A percentile compares a stretch with the other conserved stretches of the same genome.
Conservation (phyloP, 78 protist genomes). For the Dictyostelium brefeldianum region DNA sequence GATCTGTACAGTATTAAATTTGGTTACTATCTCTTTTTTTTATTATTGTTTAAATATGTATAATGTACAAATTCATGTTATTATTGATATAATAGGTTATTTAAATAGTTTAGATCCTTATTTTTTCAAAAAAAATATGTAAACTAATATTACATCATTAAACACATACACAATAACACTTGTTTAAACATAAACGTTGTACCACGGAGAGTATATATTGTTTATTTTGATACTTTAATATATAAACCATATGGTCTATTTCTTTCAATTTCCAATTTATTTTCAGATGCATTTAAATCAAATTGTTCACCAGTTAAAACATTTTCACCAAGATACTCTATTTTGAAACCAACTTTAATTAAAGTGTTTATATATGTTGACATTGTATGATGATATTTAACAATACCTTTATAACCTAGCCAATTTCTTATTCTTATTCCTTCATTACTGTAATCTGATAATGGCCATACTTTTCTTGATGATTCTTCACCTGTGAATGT, state of each 20-base stretch:
- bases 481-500: neutral
- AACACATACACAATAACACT: too few relatives aligned
- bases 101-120: too few relatives aligned
- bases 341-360: neutral
- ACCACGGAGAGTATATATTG: too few relatives aligned
- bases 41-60: too few relatives aligned
- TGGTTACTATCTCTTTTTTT: too few relatives aligned
- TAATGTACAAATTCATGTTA: too few relatives aligned
- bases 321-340: too few relatives aligned
- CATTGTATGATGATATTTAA: neutral
- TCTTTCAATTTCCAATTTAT: neutral
- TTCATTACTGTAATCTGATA: neutral
- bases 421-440: neutral
- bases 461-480: neutral
- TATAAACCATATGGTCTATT: neutral
- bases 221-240: neutral
- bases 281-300: neutral
- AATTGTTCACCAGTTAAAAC: neutral
- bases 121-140: too few relatives aligned
- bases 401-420: neutral
- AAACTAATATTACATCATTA: too few relatives aligned
- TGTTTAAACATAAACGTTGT: too few relatives aligned
- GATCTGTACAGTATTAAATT: too few relatives aligned
- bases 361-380: neutral
- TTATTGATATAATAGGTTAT: too few relatives aligned